Conservation (phyloP, 208 protist species). For the Wallacemonas sp. region DNA sequence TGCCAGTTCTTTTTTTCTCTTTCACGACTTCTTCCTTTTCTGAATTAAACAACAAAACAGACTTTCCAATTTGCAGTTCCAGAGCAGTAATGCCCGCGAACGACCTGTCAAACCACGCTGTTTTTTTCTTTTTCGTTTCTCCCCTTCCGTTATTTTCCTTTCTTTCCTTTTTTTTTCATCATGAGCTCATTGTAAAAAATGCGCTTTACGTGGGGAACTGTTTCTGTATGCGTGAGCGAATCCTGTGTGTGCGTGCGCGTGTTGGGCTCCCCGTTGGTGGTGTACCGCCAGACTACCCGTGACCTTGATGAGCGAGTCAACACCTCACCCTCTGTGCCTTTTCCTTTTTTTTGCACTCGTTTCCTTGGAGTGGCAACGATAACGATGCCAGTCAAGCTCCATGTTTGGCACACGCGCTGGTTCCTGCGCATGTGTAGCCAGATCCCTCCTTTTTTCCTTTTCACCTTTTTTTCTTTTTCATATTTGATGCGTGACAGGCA, state of each 20-base stretch:
- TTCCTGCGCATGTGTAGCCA: background rate
- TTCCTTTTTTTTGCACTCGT: background rate
- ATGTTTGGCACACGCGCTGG: too few species aligned
- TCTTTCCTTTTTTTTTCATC: conserved; percentile 4
- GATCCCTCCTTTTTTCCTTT: background rate
- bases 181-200: background rate
- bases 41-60: too few species aligned
- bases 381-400: conserved; percentile 6
- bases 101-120: background rate
- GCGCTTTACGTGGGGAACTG: too few species aligned
- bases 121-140: conserved; percentile 9
- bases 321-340: too few species aligned
- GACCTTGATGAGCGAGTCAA: background rate
- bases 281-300: background rate
- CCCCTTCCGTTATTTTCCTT: conserved; percentile 11
- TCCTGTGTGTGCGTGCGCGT: too few species aligned
- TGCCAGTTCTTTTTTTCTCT: too few species aligned
- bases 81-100: background rate
- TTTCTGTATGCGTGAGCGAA: too few species aligned
- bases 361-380: conserved; percentile 8
- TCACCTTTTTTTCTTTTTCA: conserved; percentile 15
- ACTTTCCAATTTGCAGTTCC: too few species aligned
- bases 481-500: too few species aligned
- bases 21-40: too few species aligned
- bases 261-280: too few species aligned